Base-by-base conservation (phyloP, 108 stramenopile genomes). In the Skeletonema menzelii region DNA sequence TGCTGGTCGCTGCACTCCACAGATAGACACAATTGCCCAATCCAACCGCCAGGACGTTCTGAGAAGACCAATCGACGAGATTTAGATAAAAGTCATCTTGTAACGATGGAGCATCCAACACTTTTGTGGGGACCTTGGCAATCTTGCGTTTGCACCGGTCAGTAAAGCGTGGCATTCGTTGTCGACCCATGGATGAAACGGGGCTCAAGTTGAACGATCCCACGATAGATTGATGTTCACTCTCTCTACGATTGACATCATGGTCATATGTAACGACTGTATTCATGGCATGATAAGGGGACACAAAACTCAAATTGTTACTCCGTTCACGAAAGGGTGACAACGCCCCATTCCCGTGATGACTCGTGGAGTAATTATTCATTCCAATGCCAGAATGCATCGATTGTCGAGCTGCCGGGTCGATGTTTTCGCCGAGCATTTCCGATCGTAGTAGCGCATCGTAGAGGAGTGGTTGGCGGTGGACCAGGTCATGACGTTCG, bases 81-180 rank as follows among this genome's bases (percentile, higher is more conserved):
- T 98, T 98, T 55, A 99, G 80, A 70, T 99, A 99, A 76, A 98
- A 99, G 82, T 99, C 99, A 82, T 99, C 99, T 79, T 93, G 92
- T 15, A 99, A 86, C 22, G 91, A 86, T 0, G 99, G 99, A 6
- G 99, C 99, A 84, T 99, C 98, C 53, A 99, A 82, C n/a, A 99
- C 97, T 82, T 99, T 98, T 63, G 96, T 97, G 26, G 99, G 97
- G 8, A 95, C 92, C 82, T 97, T 97, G 42, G 91, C 80, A 68
- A 97, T 97, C 34, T 88, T 77, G 20, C 95, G 85, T 32, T 88
- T 79, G 38, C 86, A 73, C 66, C 64, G 70, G n/a, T 79, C 78
- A 0, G 89, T 85, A 28, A 89, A 90, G 17, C 88, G 85, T 3
- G 77, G 72, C 44, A 75, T 88, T 22, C 84, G 67, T 6, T 46